Conservation (phyloP, 2,329 filamentous ascomycete genomes). For the Neocucurbitaria cava region DNA sequence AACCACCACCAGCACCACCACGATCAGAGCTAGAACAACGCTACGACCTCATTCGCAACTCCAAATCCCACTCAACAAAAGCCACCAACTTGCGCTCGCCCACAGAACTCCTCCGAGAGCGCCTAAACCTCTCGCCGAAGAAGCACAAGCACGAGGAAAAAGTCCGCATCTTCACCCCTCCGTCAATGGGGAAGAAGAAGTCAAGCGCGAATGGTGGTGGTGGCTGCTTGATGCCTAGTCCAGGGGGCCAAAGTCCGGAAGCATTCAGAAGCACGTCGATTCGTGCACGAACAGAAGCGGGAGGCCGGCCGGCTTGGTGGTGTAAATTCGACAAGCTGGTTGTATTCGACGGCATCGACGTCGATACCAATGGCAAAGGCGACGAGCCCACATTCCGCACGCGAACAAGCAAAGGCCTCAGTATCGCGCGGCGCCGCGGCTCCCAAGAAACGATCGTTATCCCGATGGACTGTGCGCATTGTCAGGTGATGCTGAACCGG, state of each 20-base stretch:
- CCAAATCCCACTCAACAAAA: slow-evolving; percentile 36
- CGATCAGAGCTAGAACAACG: slow-evolving; percentile 43
- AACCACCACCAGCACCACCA: no score
- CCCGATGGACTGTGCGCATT: slow-evolving; percentile 41
- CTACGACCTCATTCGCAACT: slow-evolving; percentile 41
- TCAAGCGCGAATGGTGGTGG: slow-evolving; percentile 31
- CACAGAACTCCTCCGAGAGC: slow-evolving; percentile 39
- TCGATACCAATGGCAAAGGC: slow-evolving; percentile 11
- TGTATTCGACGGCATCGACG: slow-evolving; percentile 39
- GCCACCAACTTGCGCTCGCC: slow-evolving; percentile 42
- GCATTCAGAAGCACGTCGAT: slow-evolving; percentile 37
- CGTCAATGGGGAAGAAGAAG: no score
- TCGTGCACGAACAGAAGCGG: slow-evolving; percentile 33
- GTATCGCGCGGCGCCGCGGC: slow-evolving; percentile 36
- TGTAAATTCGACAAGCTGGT: slow-evolving; percentile 45
- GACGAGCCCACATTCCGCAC: slow-evolving; percentile 26
- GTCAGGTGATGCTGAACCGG: slow-evolving; percentile 43
- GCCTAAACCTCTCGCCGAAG: slow-evolving; percentile 33
- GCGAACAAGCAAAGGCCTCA: slow-evolving; percentile 40
- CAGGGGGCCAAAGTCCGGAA: slow-evolving; percentile 22
- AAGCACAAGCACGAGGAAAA: slow-evolving; percentile 26
- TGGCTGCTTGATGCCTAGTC: slow-evolving; percentile 41
- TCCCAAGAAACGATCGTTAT: slow-evolving; percentile 40
- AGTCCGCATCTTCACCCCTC: slow-evolving; percentile 34
- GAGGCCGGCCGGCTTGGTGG: slow-evolving; percentile 41